Conservation (phyloP, 2,329 filamentous ascomycete genomes). For the Talaromyces sp. region DNA sequence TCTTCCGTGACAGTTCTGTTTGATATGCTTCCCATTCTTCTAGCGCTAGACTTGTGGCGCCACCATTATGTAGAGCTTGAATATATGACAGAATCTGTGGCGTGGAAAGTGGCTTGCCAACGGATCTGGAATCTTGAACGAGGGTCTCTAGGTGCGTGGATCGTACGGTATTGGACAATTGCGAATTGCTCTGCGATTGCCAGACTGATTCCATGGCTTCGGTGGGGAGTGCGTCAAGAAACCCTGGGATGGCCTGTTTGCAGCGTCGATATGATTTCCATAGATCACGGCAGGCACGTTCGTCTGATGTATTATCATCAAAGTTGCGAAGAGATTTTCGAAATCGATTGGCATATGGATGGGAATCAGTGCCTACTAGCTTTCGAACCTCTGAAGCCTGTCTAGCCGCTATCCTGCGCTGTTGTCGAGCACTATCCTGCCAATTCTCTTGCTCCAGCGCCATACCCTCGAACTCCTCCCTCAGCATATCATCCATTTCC, state of each 20-base stretch:
- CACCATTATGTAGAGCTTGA: slow-evolving; percentile 67
- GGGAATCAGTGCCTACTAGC: slow-evolving; percentile 36
- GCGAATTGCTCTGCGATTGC: slow-evolving; percentile 55
- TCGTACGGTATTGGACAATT: slow-evolving; percentile 51
- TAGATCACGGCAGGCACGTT: slow-evolving; percentile 38
- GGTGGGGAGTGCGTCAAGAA: slow-evolving; percentile 60
- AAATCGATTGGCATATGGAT: slow-evolving; percentile 46
- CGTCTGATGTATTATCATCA: slow-evolving; percentile 30
- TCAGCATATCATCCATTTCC: slow-evolving; percentile 45
- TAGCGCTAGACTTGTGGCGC: slow-evolving; percentile 62
- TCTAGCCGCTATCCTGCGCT: slow-evolving; percentile 19
- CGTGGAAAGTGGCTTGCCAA: slow-evolving; percentile 58
- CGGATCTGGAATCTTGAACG: slow-evolving; percentile 66
- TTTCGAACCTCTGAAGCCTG: slow-evolving; percentile 35
- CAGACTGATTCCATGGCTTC: slow-evolving; percentile 69
- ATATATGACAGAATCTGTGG: slow-evolving; percentile 68
- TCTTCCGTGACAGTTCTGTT: slow-evolving; percentile 52
- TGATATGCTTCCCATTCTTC: slow-evolving; percentile 65
- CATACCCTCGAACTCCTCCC: slow-evolving; percentile 41
- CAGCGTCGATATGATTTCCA: slow-evolving; percentile 57
- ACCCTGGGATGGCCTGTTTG: slow-evolving; percentile 48
- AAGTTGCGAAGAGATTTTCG: slow-evolving; percentile 41
- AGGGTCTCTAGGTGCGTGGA: slow-evolving; percentile 65
- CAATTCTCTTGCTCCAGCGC: slow-evolving; percentile 42
- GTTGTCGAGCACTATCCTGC: slow-evolving; percentile 29